phyloP scores from a whole-genome alignment of 805 yeast species.

The Yarrowia sp. region DNA sequence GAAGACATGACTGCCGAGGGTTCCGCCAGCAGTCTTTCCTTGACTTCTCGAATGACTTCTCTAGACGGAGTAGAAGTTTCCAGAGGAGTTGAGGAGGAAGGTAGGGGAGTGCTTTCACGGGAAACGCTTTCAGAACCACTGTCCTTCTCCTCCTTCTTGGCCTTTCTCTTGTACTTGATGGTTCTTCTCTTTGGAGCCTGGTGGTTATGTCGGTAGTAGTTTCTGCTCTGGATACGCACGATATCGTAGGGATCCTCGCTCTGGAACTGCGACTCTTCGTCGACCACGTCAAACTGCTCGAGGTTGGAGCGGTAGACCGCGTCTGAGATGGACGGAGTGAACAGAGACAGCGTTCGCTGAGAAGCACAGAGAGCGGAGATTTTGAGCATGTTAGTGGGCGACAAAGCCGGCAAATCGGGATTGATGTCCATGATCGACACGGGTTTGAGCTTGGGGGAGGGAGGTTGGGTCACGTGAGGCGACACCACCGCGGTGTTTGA shows the following conservation, averaged over 20 bases:
- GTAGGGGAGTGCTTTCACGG: constrained; percentile 13
- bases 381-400: constrained; percentile 71
- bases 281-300: constrained; percentile 46
- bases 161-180: constrained; percentile 46
- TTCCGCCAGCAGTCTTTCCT: constrained; percentile 11
- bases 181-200: constrained; percentile 56
- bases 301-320: constrained; percentile 64
- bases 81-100: background rate
- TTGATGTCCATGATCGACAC: constrained; percentile 60
- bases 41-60: constrained; percentile 28
- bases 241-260: constrained; percentile 48
- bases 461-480: constrained; percentile 30
- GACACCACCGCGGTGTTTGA: constrained; percentile 34
- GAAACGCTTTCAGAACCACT: background rate
- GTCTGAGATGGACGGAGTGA: constrained; percentile 64
- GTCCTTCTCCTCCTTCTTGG: background rate
- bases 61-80: constrained; percentile 19
- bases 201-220: constrained; percentile 46
- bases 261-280: constrained; percentile 48
- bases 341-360: constrained; percentile 79
- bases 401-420: constrained; percentile 65
- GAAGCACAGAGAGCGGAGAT: constrained; percentile 73
- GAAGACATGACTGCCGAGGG: constrained; percentile 6
- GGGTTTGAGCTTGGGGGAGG: constrained; percentile 50
- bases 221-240: constrained; percentile 48